Base-by-base conservation (phyloP, 345 rosid species). In the Orychophragmus violaceus region DNA sequence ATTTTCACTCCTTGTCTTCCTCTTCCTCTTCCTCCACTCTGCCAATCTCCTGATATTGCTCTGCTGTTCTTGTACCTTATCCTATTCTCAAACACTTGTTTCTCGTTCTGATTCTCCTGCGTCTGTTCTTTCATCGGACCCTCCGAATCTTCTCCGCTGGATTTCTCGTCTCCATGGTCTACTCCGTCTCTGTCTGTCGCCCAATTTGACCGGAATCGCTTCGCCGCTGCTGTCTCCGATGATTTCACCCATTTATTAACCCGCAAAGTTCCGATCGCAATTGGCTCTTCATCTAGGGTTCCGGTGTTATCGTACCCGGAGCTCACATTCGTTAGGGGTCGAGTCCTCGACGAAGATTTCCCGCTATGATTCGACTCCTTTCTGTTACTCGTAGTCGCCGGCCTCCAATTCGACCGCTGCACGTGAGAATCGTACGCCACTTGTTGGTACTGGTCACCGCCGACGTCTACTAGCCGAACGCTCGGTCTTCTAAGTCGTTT, bases 401-500 rank as follows among this genome's bases (percentile, higher is more conserved):
- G n/a, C n/a, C n/a, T n/a, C 69, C 41, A 37, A 16, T 64, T 59
- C 51, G 76, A 48, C 60, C 87, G 70, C 42, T 90, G 83, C n/a
- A 45, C 44, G 8, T 80, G 82, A n/a, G n/a, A 67, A 32, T 88
- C 94, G 74, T 80, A 82, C 37, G 83, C 59, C 5, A 32, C 55
- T 3, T 59, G 72, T 4, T 68, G 78, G 59, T 74, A 67, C 66
- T 79, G 87, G 71, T 86, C 87, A 8, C n/a, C n/a, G 48, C 97
- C 97, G 62, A 91, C 85, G 14, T 91, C 98, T 6, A 96, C 98
- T 46, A 91, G 75, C 49, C 98, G 81, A 29, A 91, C 98, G 68
- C 98, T 91, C 23, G 98, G 96, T 60, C 98, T 78, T 49, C 98
- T 69, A 75, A 83, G 83, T 22, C 98, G 85, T 76, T 91, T 91